Conservation (phyloP, 2,329 filamentous ascomycete genomes). For the Samsoniella hepiali region DNA sequence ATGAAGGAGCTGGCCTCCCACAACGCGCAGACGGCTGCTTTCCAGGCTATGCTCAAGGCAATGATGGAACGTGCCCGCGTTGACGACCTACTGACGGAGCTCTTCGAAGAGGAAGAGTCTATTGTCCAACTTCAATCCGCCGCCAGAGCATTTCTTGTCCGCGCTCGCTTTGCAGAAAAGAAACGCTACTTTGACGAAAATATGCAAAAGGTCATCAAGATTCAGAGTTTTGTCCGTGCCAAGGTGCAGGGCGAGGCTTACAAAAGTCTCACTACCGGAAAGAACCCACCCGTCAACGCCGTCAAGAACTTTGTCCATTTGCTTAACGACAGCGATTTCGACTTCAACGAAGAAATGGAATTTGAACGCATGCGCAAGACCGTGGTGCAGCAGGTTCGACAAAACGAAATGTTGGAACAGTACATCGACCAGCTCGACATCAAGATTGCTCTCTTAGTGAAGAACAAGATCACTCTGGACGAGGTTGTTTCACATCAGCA, state of each 20-base stretch:
- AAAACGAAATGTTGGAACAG: conserved; percentile 95
- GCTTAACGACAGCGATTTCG: conserved; percentile 96
- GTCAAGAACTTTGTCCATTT: conserved; percentile 98
- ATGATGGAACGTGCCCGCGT: conserved; percentile 74
- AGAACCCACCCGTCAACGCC: conserved; percentile 93
- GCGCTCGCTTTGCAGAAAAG: conserved; percentile 77
- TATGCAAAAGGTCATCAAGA: conserved; percentile 98
- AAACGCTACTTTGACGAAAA: conserved; percentile 88
- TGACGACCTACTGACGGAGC: conserved; percentile 68
- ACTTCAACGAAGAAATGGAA: conserved; percentile 98
- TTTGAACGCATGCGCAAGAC: conserved; percentile 93
- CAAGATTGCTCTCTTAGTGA: conserved; percentile 96
- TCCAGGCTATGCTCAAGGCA: conserved; percentile 76
- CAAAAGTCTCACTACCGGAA: conserved; percentile 92
- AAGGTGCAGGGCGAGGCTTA: conserved; percentile 97
- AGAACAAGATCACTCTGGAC: conserved; percentile 98
- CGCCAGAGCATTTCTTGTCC: conserved; percentile 69
- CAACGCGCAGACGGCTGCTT: conserved; percentile 60
- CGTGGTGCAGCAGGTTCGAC: conserved; percentile 93
- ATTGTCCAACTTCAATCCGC: conserved; percentile 73
- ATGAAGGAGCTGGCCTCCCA: conserved; percentile 69
- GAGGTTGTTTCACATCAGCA: conserved; percentile 96
- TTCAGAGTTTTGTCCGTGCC: conserved; percentile 92
- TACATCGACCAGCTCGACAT: conserved; percentile 98
- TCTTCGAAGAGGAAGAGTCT: conserved; percentile 79